Base-by-base conservation (phyloP, 108 stramenopile genomes). In the Nannochloropsis oceanica region DNA sequence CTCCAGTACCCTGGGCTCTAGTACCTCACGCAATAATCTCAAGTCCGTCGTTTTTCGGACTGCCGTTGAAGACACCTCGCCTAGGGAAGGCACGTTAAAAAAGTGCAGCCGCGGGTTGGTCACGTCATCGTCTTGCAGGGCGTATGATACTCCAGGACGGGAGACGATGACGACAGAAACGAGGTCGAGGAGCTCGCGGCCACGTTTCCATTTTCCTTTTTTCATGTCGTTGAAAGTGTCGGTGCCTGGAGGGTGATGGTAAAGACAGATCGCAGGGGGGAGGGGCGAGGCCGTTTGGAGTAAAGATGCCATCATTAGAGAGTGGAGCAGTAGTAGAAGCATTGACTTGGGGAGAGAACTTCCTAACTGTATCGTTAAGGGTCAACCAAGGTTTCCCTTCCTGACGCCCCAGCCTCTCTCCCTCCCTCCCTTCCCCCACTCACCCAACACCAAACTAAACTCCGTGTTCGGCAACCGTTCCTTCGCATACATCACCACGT, bases 221-320 rank as follows among this genome's bases (percentile, higher is more conserved):
- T 25, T 24, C 34, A 85, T 24, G 80, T 85, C 84, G 27, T 25
- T 85, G 84, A 80, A 85, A 10, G 84, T 44, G 80, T 85, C 84
- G 25, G 24, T 44, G 7, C 84, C 84, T 42, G 80, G 1, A 12
- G 80, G 27, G 34, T 73, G 84, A 59, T 20, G 20, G 18, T 1
- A 8, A 50, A 18, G 27, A n/a, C 79, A 8, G 34, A 34, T 80
- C 79, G 84, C n/a, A 2, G 22, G n/a, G 59, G 22, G n/a, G 59
- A n/a, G n/a, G 59, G 59, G n/a, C 0, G 59, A 73, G 59, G 59
- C n/a, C 59, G 59, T 1, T 34, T 34, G 34, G 34, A 34, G 34
- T 3, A 5, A 34, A 34, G 34, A 3, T 34, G 34, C 5, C 34
- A 5, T 34, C 34, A 34, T 1, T 3, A 34, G 34, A 3, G 34